A percentile compares a stretch with the other conserved stretches of the same genome.
phyloP scores from a whole-genome alignment of 139 green algal species.

The Chlorella vulgaris region DNA sequence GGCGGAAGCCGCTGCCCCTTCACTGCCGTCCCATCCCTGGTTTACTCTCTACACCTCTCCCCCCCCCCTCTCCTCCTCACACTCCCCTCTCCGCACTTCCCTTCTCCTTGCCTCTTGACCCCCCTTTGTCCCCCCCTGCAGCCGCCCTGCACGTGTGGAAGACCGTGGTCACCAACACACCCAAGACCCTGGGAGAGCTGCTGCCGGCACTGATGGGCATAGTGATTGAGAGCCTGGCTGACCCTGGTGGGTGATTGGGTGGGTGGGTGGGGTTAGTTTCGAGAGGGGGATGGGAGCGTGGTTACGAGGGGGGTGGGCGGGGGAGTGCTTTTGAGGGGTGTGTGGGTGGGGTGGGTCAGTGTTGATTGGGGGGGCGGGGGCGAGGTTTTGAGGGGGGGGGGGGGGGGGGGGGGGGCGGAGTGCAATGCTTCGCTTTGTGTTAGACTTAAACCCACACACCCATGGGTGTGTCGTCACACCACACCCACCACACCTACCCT shows the following conservation, averaged over 20 bases:
- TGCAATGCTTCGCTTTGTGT: too few relatives aligned
- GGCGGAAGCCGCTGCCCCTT: neutral
- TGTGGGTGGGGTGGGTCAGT: too few relatives aligned
- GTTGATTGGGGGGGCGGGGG: too few relatives aligned
- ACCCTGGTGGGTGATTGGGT: conserved; percentile 47
- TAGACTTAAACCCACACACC: too few relatives aligned
- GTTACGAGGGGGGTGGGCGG: too few relatives aligned
- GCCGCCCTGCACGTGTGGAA: conserved; percentile 96
- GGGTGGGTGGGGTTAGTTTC: neutral
- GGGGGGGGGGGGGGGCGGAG: too few relatives aligned
- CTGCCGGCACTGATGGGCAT: conserved; percentile 82
- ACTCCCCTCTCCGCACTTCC: neutral
- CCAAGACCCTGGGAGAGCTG: conserved; percentile 90
- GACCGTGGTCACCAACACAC: conserved; percentile 96
- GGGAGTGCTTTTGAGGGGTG: too few relatives aligned
- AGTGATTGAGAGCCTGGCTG: conserved; percentile 80
- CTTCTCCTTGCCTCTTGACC: neutral
- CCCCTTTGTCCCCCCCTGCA: conserved; percentile 8
- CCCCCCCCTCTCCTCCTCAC: neutral
- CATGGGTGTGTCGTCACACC: too few relatives aligned
- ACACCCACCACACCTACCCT: too few relatives aligned
- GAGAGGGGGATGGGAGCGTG: too few relatives aligned
- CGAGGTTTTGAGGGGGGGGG: too few relatives aligned
- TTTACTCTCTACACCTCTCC: neutral
- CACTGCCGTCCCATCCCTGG: neutral